Base-by-base conservation (phyloP, 1,284 basidiomycete species). In the Cystobasidium pallidum region DNA sequence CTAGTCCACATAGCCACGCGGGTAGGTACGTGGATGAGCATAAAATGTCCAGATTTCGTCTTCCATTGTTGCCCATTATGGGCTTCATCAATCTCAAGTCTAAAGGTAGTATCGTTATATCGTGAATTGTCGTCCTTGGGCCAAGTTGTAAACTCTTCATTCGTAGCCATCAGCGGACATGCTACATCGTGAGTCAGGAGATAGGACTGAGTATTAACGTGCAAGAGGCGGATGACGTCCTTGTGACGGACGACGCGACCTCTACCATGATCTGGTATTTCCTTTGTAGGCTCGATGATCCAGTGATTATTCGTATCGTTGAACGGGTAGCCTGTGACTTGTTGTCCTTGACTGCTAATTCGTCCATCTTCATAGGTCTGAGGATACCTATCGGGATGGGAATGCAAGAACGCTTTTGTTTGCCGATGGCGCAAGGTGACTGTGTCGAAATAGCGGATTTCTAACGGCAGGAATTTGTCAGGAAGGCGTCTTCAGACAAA, bases 151-250 rank as follows among this genome's bases (percentile, higher is more conserved):
- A 99, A 94, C 81, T 99, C 96, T 81, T 97, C 93, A 81, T 99
- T 98, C 47, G 96, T 99, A 10, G 95, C 88, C 90, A 94, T 96
- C 65, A 94, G 86, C 1, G 96, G 91, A 2, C 93, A 96, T 0
- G 96, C 96, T 72, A 99, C 96, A 80, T 99, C 96, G 80, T 99
- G 96, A 0, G 94, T 94, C 58, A 99, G 83, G 49, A 99, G 87
- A 70, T 88, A 82, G 0, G 88, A 88, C 76, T 94, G 83, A 8
- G 94, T 96, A 80, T 87, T 87, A 79, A 93, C 85, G 79, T 99
- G 96, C 30, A 92, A 83, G 36, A 99, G 86, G 79, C 94, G 94
- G 75, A 99, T 86, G 65, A 91, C 81, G 80, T 99, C 94, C 74
- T 91, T 86, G 78, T 98, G 89, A 68, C 90, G 88, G 49, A 98